Percentiles rank a stretch among this genome's conserved stretches.
These are phyloP conservation scores for Paracorniculantispora psalliotae DNA, from an alignment of 2,329 filamentous ascomycete genomes.

Conservation along the genomic window DNA sequence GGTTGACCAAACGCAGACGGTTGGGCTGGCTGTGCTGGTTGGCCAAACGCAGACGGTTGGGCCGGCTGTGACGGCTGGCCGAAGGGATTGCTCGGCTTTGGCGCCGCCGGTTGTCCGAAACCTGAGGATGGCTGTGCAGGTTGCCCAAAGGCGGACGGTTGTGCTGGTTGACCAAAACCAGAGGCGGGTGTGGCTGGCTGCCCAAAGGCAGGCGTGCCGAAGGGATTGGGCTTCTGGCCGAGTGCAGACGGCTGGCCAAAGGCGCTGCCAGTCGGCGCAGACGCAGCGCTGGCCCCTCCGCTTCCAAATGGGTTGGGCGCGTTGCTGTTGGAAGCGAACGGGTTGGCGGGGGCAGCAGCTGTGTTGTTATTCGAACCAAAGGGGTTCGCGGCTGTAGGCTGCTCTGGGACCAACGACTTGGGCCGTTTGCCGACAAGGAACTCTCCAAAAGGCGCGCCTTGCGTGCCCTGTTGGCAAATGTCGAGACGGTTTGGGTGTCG, in stretches of 20 bases:
- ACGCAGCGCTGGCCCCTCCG: constrained; percentile 13
- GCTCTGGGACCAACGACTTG: constrained; percentile 21
- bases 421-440: constrained; percentile 38
- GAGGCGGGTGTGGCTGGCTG: constrained; percentile 22
- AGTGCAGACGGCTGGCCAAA: constrained; percentile 39
- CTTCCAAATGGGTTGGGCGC: constrained; percentile 28
- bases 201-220: constrained; percentile 29
- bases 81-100: constrained; percentile 27
- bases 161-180: constrained; percentile 22
- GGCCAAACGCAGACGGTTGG: constrained; percentile 38
- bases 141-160: constrained; percentile 39
- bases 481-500: constrained; percentile 73
- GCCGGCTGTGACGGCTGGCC: constrained; percentile 28
- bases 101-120: constrained; percentile 30
- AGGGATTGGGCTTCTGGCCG: constrained; percentile 25
- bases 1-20: constrained; percentile 26
- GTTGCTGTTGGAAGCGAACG: constrained; percentile 34
- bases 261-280: constrained; percentile 25
- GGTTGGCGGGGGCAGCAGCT: constrained; percentile 25
- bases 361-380: constrained; percentile 31
- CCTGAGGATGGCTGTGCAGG: constrained; percentile 27
- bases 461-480: constrained; percentile 45
- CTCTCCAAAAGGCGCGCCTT: constrained; percentile 39
- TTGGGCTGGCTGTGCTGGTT: constrained; percentile 31
- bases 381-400: constrained; percentile 29